Percentiles rank a stretch among this genome's conserved stretches.
Conservation (phyloP, 495 filamentous ascomycete genomes). For the Pyrenopolyporus hunteri region DNA sequence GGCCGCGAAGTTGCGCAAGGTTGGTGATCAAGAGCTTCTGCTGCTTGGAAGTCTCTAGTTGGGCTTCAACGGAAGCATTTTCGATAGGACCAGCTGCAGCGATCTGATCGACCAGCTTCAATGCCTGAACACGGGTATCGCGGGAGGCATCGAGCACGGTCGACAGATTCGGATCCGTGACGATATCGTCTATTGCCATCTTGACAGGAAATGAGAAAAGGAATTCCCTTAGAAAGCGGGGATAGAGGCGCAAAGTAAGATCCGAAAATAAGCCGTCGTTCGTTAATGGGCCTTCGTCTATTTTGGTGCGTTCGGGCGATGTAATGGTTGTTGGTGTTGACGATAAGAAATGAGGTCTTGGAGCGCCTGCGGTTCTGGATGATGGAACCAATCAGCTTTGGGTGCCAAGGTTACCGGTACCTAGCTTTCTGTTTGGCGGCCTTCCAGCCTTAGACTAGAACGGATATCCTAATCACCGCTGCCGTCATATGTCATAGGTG, state of each 20-base stretch:
- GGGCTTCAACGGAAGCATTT: slow-evolving; percentile 54
- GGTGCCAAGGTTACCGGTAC: too few species aligned
- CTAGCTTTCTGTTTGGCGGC: background rate
- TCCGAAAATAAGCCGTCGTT: too few species aligned
- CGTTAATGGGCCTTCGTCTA: too few species aligned
- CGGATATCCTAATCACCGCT: slow-evolving; percentile 25
- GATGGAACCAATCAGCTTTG: background rate
- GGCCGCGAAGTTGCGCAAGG: slow-evolving; percentile 78
- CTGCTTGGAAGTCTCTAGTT: slow-evolving; percentile 71
- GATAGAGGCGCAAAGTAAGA: background rate
- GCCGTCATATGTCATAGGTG: background rate
- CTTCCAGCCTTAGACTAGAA: background rate
- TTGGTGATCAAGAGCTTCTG: slow-evolving; percentile 82
- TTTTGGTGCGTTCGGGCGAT: too few species aligned
- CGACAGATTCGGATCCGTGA: slow-evolving; percentile 71
- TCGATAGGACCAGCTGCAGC: slow-evolving; percentile 42
- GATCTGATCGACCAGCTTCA: slow-evolving; percentile 67
- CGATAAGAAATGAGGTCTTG: too few species aligned
- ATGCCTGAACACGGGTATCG: slow-evolving; percentile 73
- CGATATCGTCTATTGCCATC: slow-evolving; percentile 61
- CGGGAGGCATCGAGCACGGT: slow-evolving; percentile 74
- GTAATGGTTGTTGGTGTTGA: too few species aligned
- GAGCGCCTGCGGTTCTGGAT: too few species aligned
- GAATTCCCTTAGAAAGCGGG: too few species aligned
- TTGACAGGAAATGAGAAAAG: background rate